Evolutionary conservation across 768 basidiomycete genomes (phyloP), one percentile per base, ranked within the genome.

Genomic region (Leccinum incarnatum): DNA sequence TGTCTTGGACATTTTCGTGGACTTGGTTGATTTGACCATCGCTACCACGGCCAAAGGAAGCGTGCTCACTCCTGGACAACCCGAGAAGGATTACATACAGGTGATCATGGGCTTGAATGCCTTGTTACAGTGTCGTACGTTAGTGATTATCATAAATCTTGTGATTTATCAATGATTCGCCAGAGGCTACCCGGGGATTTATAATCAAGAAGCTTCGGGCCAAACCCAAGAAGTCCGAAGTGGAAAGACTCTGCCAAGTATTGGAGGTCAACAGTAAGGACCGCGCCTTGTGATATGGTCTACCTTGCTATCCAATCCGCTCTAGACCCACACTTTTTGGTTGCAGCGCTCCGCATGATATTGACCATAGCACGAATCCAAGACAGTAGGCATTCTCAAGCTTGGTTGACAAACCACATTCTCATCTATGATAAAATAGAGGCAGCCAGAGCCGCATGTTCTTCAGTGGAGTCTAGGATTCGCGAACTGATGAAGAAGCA

Each of bases 101-200:
- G 68, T 54, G 12, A 69, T 69, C 68, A 61, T 60, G 1, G 61
- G 65, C 32, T 30, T 69, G 46, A 59, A 21, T 7, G 58, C 60
- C 23, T 25, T 69, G n/a, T 30, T 65, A 56, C 46, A 58, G 4
- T 67, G 61, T 11, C 50, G 68, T 69, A 11, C 30, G 68, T 60
- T 23, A 4, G 3, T 27, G 29, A n/a, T 42, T 3, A 14, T 40
- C 23, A 1, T 32, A 19, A 17, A 29, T 42, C 3, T 1, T 12
- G 15, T 1, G 37, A 4, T 8, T 29, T 4, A 25, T 30, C 59
- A 0, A 54, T 27, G 5, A n/a, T 25, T 4, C 12, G 6, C 23
- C 23, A 68, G 67, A 54, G 25, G 47, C 60, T 19, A 62, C 58
- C 4, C 58, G 34, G 14, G 6, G 9, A n/a, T 36, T 1, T 2